Evolutionary conservation across 441 rosid species (phyloP).

Genomic region (Eutrema salsugineum): DNA sequence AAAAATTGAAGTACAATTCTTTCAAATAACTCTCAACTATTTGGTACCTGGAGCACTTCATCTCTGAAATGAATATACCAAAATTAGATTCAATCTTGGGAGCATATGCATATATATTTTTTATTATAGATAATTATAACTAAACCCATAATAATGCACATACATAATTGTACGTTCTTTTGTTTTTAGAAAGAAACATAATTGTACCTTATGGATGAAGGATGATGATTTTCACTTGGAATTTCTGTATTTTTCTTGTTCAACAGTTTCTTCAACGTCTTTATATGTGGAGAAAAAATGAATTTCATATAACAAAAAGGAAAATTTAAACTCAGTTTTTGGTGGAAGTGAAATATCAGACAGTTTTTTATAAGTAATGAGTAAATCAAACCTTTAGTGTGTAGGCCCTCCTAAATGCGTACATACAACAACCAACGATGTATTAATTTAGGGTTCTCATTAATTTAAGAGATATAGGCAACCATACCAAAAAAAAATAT

Average conservation of each 20-base stretch:
- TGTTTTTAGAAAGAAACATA: not conserved
- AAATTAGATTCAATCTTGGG: not conserved
- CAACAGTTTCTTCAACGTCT: not conserved
- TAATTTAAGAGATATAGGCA: not conserved
- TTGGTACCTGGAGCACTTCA: not conserved
- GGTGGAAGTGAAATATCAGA: not conserved
- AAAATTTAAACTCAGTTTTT: not conserved
- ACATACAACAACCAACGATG: not conserved
- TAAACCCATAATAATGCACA: no score
- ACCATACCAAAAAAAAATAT: no score
- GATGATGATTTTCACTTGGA: not conserved
- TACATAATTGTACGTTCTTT: no score
- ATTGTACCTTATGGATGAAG: not conserved
- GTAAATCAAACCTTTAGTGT: conserved; percentile 10
- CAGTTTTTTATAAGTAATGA: not conserved
- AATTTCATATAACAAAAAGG: not conserved
- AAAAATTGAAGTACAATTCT: not conserved
- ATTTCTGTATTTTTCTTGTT: not conserved
- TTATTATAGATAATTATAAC: no score
- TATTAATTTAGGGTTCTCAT: no score
- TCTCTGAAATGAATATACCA: not conserved
- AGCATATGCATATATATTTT: no score
- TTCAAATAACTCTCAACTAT: not conserved
- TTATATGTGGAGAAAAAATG: not conserved
- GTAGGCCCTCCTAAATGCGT: not conserved